Base-by-base conservation (phyloP, 371 early-diverging fungal species). In the Mortierella sp. region DNA sequence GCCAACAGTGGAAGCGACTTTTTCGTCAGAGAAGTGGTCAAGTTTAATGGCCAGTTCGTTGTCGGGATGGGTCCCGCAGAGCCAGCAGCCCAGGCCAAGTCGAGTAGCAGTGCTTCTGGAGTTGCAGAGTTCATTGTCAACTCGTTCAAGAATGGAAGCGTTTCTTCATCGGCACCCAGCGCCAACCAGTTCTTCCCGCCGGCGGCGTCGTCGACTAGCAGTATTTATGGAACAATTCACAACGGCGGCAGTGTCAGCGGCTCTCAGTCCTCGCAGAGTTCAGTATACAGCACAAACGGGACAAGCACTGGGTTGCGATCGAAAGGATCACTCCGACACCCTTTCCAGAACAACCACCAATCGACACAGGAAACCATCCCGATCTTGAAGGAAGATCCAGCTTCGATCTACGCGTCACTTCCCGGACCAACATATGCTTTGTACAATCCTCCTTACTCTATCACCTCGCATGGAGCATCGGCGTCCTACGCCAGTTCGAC, bases 1-100 rank as follows among this genome's bases (percentile, higher is more conserved):
- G 77, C 73, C 1, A 83, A 80, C 74, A 83, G 83, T 72, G 82
- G 79, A 28, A 81, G 87, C 42, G 90, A 88, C 47, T 83, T 89
- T 54, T 89, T 88, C 63, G 72, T 75, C 50, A 88, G 83, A 42
- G 89, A 89, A 47, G 89, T 88, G 0, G 70, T 75, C 45, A 80
- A 81, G 57, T 81, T 80, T 48, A 86, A 86, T 31, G 81, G 89
- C 24, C 82, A 84, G 50, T 82, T 84, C 52, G 78, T 82, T 21
- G 74, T 78, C 47, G 81, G 83, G 31, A 80, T 83, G 83, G 83
- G 83, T 0, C 85, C 82, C 34, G 13, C 79, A 13, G 82, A 84
- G 1, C 70, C 75, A n/a, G 45, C 50, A 4, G 48, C 42, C 14
- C 81, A 73, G 34, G n/a, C 76, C 1, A 86, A 86, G 68, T 28